These are phyloP conservation scores for Blastobotrys muscicola DNA, from an alignment of 805 yeast species.

Conservation along the genomic window DNA sequence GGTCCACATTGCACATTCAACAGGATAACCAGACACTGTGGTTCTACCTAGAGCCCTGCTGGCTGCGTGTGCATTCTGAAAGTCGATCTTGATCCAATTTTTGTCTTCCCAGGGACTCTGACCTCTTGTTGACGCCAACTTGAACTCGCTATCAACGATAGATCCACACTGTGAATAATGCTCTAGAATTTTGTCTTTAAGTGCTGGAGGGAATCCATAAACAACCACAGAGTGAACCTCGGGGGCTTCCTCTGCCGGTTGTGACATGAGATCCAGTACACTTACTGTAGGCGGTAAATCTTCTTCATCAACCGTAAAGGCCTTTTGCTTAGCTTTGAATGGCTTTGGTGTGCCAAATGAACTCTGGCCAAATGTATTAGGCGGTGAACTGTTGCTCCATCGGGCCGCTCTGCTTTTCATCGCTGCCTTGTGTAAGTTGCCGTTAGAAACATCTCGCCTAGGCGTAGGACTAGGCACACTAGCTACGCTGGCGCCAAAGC, in stretches of 20 bases:
- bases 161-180: slow-evolving; percentile 74
- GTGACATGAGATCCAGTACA: slow-evolving; percentile 1
- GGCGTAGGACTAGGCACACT: too few species aligned
- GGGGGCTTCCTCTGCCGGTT: background rate
- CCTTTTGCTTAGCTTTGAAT: slow-evolving; percentile 7
- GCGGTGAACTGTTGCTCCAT: background rate
- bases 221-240: slow-evolving; percentile 64
- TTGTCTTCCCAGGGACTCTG: slow-evolving; percentile 17
- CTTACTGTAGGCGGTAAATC: slow-evolving; percentile 17
- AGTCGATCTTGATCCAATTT: slow-evolving; percentile 88
- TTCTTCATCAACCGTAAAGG: slow-evolving; percentile 13
- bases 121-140: slow-evolving; percentile 37
- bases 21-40: slow-evolving; percentile 43
- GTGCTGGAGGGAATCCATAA: slow-evolving; percentile 79
- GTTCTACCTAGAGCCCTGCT: slow-evolving; percentile 63
- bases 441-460: too few species aligned
- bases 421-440: background rate
- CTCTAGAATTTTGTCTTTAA: slow-evolving; percentile 55
- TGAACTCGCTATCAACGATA: slow-evolving; percentile 50
- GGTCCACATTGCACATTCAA: slow-evolving; percentile 65
- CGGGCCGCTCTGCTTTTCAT: background rate
- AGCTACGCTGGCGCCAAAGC: too few species aligned
- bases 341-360: slow-evolving; percentile 24
- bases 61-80: slow-evolving; percentile 64
- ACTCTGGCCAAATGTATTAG: background rate